Conservation (phyloP, 2,329 filamentous ascomycete species). For the Phialocephala sp. region DNA sequence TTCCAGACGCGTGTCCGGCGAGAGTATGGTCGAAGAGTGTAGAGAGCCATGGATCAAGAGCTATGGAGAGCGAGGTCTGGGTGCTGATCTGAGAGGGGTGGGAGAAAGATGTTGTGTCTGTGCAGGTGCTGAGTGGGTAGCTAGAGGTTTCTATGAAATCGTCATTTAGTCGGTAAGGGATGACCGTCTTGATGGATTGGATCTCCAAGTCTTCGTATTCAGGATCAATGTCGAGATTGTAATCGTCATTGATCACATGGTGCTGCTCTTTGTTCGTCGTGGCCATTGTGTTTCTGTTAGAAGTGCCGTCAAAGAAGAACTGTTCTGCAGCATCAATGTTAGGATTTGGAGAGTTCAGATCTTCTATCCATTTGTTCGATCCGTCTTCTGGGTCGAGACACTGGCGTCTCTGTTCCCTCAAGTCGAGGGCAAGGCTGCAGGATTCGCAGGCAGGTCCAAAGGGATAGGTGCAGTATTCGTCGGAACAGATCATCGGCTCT, state of each 20-base stretch:
- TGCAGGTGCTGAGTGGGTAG: neutral
- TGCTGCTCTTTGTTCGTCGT: neutral
- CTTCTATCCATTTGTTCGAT: neutral
- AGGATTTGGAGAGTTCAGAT: neutral
- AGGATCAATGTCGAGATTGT: neutral
- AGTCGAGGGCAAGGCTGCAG: neutral
- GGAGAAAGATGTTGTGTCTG: neutral
- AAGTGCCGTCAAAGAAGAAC: neutral
- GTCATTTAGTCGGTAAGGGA: neutral
- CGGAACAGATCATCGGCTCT: neutral
- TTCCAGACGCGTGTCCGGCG: neutral
- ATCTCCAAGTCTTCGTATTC: neutral
- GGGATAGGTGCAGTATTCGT: constrained; percentile 2
- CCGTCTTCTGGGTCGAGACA: neutral
- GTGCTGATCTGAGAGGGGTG: neutral
- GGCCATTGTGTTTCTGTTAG: neutral
- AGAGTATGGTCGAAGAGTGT: constrained; percentile 21
- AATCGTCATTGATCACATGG: neutral
- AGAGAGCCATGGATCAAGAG: constrained; percentile 18
- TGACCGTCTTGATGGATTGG: neutral
- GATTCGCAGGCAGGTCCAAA: constrained; percentile 8
- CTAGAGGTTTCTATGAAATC: neutral
- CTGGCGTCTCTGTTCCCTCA: neutral
- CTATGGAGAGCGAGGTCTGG: neutral
- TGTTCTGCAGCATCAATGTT: constrained; percentile 3